phyloP scores from a whole-genome alignment of 2,329 filamentous ascomycete genomes.

The Epichloe baconii region DNA sequence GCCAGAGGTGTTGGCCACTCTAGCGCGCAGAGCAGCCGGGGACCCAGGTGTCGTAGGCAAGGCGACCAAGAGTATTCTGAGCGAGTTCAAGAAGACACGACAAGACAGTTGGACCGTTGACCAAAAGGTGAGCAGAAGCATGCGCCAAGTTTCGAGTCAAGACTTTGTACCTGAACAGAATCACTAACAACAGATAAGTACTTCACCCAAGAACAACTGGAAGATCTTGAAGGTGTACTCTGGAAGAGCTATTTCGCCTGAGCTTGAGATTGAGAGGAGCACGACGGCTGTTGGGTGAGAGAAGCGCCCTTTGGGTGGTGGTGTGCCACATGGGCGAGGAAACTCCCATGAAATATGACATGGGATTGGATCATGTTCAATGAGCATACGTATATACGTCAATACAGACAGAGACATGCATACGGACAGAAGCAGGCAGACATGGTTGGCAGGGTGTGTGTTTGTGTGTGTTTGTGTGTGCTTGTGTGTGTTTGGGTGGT shows the following conservation, averaged over 20 bases:
- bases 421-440: neutral
- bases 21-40: conserved; percentile 74
- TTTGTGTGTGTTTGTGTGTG: neutral
- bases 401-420: too few relatives aligned
- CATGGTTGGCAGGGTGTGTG: neutral
- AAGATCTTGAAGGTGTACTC: conserved; percentile 87
- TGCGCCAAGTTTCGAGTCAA: too few relatives aligned
- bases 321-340: neutral
- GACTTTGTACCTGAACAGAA: conserved; percentile 14
- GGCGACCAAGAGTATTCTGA: conserved; percentile 84
- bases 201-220: conserved; percentile 83
- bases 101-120: conserved; percentile 98
- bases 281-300: neutral
- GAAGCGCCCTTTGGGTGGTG: too few relatives aligned
- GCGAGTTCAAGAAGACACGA: conserved; percentile 98
- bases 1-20: conserved; percentile 75
- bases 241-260: conserved; percentile 99
- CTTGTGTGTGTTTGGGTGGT: neutral
- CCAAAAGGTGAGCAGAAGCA: conserved; percentile 61
- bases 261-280: conserved; percentile 3
- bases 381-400: too few relatives aligned
- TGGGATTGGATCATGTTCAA: too few relatives aligned
- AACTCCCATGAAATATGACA: neutral
- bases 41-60: conserved; percentile 90
- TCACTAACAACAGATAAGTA: conserved; percentile 31